Conservation (phyloP, 441 rosid species). For the Flueggea neowawraea region DNA sequence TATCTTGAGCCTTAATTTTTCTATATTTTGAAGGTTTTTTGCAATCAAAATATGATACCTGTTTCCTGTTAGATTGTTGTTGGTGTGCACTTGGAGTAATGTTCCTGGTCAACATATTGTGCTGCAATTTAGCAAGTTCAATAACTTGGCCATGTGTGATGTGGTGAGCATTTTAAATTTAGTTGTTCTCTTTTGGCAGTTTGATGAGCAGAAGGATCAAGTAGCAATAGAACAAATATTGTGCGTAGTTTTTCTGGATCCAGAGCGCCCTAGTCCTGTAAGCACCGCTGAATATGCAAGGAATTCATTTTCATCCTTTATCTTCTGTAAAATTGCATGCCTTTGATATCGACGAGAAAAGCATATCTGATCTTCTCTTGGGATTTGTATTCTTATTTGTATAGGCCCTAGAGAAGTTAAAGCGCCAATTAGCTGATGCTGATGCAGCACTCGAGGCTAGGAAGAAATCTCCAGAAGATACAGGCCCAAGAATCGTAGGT, state of each 20-base stretch:
- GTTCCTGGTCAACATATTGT: too few relatives aligned
- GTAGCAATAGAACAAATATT: conserved; percentile 58
- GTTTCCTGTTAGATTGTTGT: too few relatives aligned
- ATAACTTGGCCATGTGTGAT: too few relatives aligned
- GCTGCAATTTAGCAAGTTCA: too few relatives aligned
- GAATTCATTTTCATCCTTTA: not conserved
- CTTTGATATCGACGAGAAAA: too few relatives aligned
- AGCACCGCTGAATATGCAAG: conserved; percentile 21
- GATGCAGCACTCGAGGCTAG: conserved; percentile 58
- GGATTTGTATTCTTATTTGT: not conserved
- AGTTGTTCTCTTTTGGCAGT: conserved; percentile 30
- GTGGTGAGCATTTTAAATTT: not conserved
- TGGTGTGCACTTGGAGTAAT: too few relatives aligned
- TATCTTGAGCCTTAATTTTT: too few relatives aligned
- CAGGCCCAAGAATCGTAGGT: conserved; percentile 41
- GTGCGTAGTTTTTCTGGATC: conserved; percentile 64
- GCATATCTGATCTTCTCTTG: too few relatives aligned
- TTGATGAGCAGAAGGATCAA: conserved; percentile 70
- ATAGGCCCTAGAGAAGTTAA: conserved; percentile 56
- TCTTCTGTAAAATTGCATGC: not conserved
- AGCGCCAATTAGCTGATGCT: conserved; percentile 53
- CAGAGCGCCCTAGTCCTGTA: conserved; percentile 53
- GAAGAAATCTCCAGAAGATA: conserved; percentile 58
- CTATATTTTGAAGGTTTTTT: too few relatives aligned
- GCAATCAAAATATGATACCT: too few relatives aligned